Evolutionary conservation across 345 rosid species (phyloP), one percentile per base, ranked within the genome.

Genomic region (Salix koriyanagi): DNA sequence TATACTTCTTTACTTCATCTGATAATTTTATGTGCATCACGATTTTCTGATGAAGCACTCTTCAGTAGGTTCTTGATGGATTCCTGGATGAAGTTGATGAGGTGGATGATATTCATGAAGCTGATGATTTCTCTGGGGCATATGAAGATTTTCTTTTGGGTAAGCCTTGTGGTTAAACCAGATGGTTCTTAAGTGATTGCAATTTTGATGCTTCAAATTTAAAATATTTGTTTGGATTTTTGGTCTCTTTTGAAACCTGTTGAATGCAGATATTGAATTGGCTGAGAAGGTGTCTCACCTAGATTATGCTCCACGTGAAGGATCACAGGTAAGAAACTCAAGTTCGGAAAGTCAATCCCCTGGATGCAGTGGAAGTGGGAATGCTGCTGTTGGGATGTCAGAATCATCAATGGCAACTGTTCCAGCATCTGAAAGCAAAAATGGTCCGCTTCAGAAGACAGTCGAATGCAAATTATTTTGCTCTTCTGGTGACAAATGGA

Each of bases 291-390:
- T 80, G 42, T 82, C 89, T 69, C 83, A 80, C 62, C 75, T 81
- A 66, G 87, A 84, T 65, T 81, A 74, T 74, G 81, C 75, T 68
- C 84, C 78, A 48, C 54, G 12, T 21, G 78, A 77, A 69, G 86
- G 81, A 65, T 62, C 74, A 42, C 72, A 62, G 67, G 54, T 85
- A 69, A 84, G 77, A 34, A 85, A 84, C 83, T 86, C 88, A 26
- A 85, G 87, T 83, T 84, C 90, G 50, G 90, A 89, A 83, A 83
- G 97, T 84, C 87, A 68, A 83, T 89, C 97, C 78, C 94, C 98
- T 6, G 92, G 86, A 68, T 71, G 82, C 37, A 87, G 90, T 75
- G 87, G 87, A 84, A 77, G 82, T 71, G 84, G 88, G 82, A 86
- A 81, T 79, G 81, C 79, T 67, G 85, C 84, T 42, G 54, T 56